Percentiles rank a stretch among this genome's conserved stretches.
Conservation (phyloP, 352 stramenopile genomes). For the Elongisporangium prolatum region DNA sequence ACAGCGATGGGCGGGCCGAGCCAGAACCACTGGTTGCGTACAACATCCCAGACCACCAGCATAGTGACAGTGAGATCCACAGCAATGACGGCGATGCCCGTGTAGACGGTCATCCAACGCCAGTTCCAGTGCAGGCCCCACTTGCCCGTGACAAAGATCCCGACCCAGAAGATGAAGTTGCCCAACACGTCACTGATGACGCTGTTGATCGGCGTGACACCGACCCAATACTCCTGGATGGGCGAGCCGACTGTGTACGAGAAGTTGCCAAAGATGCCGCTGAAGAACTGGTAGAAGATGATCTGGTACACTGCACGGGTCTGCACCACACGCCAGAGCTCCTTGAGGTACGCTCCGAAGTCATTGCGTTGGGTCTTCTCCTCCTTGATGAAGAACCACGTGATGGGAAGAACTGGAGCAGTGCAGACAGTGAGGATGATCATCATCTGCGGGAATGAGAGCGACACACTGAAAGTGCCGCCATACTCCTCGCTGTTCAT, state of each 20-base stretch:
- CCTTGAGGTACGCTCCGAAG: conserved; percentile 21
- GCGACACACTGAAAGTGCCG: conserved; percentile 32
- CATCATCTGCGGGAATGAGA: conserved; percentile 32
- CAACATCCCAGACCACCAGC: conserved; percentile 25
- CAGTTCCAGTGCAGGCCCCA: conserved; percentile 37
- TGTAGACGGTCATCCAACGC: conserved; percentile 25
- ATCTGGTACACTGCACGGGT: conserved; percentile 40
- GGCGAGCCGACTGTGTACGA: conserved; percentile 19
- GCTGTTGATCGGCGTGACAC: conserved; percentile 35
- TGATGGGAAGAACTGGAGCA: conserved; percentile 18
- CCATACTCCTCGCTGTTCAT: conserved; percentile 44
- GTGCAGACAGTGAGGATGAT: conserved; percentile 19
- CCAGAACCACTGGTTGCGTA: conserved; percentile 35
- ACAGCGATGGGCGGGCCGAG: conserved; percentile 25
- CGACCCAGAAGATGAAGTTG: conserved; percentile 13
- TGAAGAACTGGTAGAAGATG: conserved; percentile 38
- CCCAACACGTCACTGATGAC: conserved; percentile 24
- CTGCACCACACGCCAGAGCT: conserved; percentile 24
- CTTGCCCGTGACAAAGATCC: conserved; percentile 21
- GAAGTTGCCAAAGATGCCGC: conserved; percentile 24
- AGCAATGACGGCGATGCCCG: conserved; percentile 11
- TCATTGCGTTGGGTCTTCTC: conserved; percentile 17
- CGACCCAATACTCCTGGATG: conserved; percentile 20
- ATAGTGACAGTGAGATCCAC: conserved; percentile 17
- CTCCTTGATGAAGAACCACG: conserved; percentile 38